Evolutionary conservation across 2,329 filamentous ascomycete genomes (phyloP).

Genomic region (Exophiala dermatitidis): DNA sequence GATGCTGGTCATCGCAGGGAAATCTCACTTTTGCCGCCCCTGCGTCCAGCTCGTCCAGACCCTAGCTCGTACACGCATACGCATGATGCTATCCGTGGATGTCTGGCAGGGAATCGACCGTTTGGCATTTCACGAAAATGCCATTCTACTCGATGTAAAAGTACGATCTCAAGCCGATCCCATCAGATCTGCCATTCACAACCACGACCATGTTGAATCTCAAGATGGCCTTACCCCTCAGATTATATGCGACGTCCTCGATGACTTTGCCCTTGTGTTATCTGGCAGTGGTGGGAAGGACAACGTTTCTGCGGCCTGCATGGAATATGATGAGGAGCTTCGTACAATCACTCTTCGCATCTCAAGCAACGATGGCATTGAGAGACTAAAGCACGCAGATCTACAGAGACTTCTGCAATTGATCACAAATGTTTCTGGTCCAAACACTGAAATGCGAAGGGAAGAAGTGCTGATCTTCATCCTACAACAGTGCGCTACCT

Average conservation of each 20-base stretch:
- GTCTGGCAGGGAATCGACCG: conserved; percentile 3
- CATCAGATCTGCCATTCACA: not conserved
- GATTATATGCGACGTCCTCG: not conserved
- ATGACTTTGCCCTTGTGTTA: conserved; percentile 6
- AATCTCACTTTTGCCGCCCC: no score
- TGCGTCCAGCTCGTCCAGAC: no score
- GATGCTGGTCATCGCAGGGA: no score
- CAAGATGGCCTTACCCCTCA: not conserved
- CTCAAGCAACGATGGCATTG: no score
- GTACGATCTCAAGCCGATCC: conserved; percentile 1
- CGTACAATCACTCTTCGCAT: no score
- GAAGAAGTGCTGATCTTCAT: not conserved
- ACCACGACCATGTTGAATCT: not conserved
- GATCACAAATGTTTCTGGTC: no score
- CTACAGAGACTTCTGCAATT: no score
- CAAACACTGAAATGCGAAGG: no score
- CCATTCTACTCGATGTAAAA: conserved; percentile 7
- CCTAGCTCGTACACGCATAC: no score
- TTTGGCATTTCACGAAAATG: conserved; percentile 8
- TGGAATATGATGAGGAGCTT: conserved; percentile 1
- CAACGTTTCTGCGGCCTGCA: conserved; percentile 5
- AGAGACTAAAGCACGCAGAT: no score
- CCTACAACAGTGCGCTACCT: not conserved
- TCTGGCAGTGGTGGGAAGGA: conserved; percentile 2
- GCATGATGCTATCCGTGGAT: not conserved